Evolutionary conservation across 345 rosid genomes (phyloP).

Genomic region (Hibiscus trionum): DNA sequence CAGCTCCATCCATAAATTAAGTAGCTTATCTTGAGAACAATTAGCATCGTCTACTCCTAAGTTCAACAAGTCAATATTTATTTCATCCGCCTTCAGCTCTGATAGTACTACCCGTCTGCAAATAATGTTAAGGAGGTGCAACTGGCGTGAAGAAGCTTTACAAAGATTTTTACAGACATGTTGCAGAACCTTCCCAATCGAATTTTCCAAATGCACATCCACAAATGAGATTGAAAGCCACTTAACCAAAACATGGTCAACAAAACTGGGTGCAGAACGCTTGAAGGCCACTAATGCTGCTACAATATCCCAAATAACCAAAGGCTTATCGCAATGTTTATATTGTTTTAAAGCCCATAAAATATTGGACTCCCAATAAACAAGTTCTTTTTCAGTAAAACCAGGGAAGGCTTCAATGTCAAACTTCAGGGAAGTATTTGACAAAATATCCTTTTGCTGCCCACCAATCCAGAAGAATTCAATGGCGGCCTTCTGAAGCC

Average conservation of each 20-base stretch:
- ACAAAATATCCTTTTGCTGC: slow-evolving; percentile 35
- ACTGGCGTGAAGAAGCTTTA: slow-evolving; percentile 45
- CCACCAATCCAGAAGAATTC: slow-evolving; percentile 93
- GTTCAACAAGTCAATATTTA: slow-evolving; percentile 34
- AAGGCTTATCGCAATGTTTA: slow-evolving; percentile 42
- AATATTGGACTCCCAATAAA: slow-evolving; percentile 60
- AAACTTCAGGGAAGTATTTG: slow-evolving; percentile 24
- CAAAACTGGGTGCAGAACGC: slow-evolving; percentile 47
- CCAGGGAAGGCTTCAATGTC: slow-evolving; percentile 33
- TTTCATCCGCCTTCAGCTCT: slow-evolving; percentile 48
- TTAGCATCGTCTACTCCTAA: slow-evolving; percentile 13
- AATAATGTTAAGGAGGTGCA: slow-evolving; percentile 72
- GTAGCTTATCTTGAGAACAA: slow-evolving; percentile 28
- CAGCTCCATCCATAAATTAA: slow-evolving; percentile 46
- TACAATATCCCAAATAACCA: slow-evolving; percentile 74
- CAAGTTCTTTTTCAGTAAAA: slow-evolving; percentile 42
- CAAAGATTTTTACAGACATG: slow-evolving; percentile 33
- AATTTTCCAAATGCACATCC: slow-evolving; percentile 31
- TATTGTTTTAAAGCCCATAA: slow-evolving; percentile 59
- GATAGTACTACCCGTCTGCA: slow-evolving; percentile 57
- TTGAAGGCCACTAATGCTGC: slow-evolving; percentile 69
- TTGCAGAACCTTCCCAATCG: slow-evolving; percentile 38
- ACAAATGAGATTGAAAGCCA: slow-evolving; percentile 55
- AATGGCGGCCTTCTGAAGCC: slow-evolving; percentile 79
- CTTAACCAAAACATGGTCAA: slow-evolving; percentile 43